Percentiles rank a stretch among this genome's conserved stretches.
Evolutionary conservation across 2,329 filamentous ascomycete genomes (phyloP).

Genomic region (Byssoonygena ceratinophila): DNA sequence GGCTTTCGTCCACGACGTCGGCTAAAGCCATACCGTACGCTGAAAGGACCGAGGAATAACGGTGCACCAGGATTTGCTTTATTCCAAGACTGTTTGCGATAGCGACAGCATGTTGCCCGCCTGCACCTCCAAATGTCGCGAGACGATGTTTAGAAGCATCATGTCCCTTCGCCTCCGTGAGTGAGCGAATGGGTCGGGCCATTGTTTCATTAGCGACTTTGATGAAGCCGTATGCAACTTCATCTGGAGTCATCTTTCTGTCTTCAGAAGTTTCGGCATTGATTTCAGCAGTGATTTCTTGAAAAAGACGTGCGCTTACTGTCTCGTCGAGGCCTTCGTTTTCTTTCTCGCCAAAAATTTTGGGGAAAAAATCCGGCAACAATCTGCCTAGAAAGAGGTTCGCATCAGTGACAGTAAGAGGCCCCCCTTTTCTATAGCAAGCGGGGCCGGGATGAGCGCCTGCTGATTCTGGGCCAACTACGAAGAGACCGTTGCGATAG

Average conservation of each 20-base stretch:
- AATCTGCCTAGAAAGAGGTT: constrained; percentile 76
- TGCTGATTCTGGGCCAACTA: constrained; percentile 81
- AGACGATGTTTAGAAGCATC: constrained; percentile 77
- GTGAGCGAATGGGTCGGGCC: constrained; percentile 76
- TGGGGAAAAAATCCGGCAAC: constrained; percentile 81
- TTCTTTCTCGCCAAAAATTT: constrained; percentile 80
- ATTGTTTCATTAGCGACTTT: constrained; percentile 86
- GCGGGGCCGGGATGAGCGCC: constrained; percentile 82
- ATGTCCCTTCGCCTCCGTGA: constrained; percentile 81
- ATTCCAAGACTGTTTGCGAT: constrained; percentile 77
- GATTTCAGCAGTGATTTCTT: constrained; percentile 63
- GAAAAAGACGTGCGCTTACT: constrained; percentile 60
- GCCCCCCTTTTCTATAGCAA: constrained; percentile 82
- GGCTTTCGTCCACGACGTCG: constrained; percentile 77
- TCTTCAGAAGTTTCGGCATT: constrained; percentile 56
- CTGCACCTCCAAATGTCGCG: constrained; percentile 79
- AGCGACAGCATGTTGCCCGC: constrained; percentile 83
- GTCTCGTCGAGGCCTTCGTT: constrained; percentile 63
- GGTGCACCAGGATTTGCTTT: constrained; percentile 68
- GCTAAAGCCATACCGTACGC: constrained; percentile 87
- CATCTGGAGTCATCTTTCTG: constrained; percentile 58
- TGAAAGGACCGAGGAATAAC: constrained; percentile 79
- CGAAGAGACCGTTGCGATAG: constrained; percentile 64
- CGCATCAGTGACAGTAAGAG: constrained; percentile 85
- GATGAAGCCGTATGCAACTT: constrained; percentile 81